Evolutionary conservation across 208 protist species (phyloP).

Genomic region (Crithidia fasciculata): DNA sequence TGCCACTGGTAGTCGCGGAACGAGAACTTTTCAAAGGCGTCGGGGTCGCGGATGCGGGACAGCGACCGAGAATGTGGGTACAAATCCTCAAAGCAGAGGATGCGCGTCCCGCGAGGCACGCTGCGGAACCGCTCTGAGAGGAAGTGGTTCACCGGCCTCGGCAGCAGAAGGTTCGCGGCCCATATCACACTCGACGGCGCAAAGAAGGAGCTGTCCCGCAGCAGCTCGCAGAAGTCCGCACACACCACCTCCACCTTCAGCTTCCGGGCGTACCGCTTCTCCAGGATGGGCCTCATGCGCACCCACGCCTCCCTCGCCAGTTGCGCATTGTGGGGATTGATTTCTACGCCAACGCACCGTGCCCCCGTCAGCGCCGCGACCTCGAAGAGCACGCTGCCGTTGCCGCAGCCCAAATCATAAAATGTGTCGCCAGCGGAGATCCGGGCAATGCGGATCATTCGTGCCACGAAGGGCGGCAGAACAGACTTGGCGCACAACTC

Average conservation of each 20-base stretch:
- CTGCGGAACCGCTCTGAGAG: constrained; percentile 69
- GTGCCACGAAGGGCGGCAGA: constrained; percentile 76
- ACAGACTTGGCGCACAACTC: constrained; percentile 91
- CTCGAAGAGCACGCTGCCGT: constrained; percentile 89
- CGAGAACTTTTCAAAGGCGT: constrained; percentile 74
- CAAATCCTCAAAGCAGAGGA: constrained; percentile 82
- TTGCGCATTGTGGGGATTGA: constrained; percentile 68
- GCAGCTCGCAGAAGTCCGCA: constrained; percentile 67
- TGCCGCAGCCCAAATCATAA: constrained; percentile 86
- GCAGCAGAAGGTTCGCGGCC: constrained; percentile 80
- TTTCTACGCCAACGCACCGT: constrained; percentile 80
- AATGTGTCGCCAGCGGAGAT: constrained; percentile 58
- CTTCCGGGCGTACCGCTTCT: constrained; percentile 37
- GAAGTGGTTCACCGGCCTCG: constrained; percentile 73
- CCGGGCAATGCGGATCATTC: constrained; percentile 51
- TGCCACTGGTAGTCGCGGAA: constrained; percentile 84
- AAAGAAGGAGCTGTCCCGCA: constrained; percentile 46
- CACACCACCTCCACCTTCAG: constrained; percentile 72
- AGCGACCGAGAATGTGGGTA: constrained; percentile 78
- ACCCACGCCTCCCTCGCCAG: constrained; percentile 66
- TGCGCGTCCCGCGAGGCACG: constrained; percentile 56
- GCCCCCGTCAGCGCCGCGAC: constrained; percentile 75
- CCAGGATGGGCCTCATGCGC: constrained; percentile 51
- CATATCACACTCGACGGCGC: constrained; percentile 57
- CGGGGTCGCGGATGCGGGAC: constrained; percentile 63